A percentile compares a stretch with the other conserved stretches of the same genome.
Conservation (phyloP, 352 stramenopile species). For the Phytophthora pistaciae region DNA sequence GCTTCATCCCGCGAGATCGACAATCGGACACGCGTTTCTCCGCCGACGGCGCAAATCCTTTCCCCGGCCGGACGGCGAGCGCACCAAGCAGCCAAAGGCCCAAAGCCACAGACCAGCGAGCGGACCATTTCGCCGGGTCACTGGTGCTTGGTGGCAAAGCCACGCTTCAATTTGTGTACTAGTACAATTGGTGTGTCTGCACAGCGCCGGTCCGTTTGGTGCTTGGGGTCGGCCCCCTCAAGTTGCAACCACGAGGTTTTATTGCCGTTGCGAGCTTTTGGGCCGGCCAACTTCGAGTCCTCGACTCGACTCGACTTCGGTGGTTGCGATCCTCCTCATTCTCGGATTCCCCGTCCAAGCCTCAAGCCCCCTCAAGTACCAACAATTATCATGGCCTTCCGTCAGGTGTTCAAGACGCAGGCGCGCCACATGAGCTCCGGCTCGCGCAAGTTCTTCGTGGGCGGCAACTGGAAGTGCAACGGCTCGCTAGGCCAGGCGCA, state of each 20-base stretch:
- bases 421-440: constrained; percentile 70
- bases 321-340: constrained; percentile 42
- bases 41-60: constrained; percentile 27
- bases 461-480: constrained; percentile 99
- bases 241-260: constrained; percentile 26
- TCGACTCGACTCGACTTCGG: not conserved
- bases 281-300: not conserved
- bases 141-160: constrained; percentile 15
- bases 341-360: constrained; percentile 52
- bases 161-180: constrained; percentile 4
- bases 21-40: constrained; percentile 22
- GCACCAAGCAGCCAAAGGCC: constrained; percentile 9
- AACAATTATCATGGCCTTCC: constrained; percentile 48
- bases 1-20: constrained; percentile 11
- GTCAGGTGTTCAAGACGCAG: constrained; percentile 55
- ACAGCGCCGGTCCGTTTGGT: constrained; percentile 9
- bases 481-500: constrained; percentile 73
- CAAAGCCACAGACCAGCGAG: not conserved
- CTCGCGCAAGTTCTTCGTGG: constrained; percentile 98
- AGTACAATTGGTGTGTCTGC: not conserved
- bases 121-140: constrained; percentile 17
- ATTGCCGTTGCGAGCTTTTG: not conserved
- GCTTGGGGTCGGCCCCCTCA: constrained; percentile 22
- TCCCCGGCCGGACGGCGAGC: constrained; percentile 9
- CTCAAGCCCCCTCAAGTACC: constrained; percentile 22